Evolutionary conservation across 345 rosid species (phyloP).

Genomic region (Lumnitzera racemosa): DNA sequence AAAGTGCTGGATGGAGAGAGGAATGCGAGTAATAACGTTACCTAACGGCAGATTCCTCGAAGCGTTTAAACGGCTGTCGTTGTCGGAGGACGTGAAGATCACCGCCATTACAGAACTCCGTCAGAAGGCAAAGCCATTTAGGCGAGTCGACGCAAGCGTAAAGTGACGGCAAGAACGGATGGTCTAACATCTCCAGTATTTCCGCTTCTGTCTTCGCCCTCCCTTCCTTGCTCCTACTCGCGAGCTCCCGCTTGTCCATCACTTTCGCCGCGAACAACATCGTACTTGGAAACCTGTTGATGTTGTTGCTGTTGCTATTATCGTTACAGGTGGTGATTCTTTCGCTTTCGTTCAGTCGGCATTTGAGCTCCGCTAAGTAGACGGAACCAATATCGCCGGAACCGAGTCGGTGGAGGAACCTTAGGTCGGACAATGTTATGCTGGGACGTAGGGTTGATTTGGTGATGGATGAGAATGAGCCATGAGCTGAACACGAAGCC

Average conservation of each 20-base stretch:
- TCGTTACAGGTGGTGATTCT: constrained; percentile 6
- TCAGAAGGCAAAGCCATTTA: constrained; percentile 76
- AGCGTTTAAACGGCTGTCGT: constrained; percentile 64
- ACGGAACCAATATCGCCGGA: constrained; percentile 95
- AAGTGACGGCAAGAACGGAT: constrained; percentile 81
- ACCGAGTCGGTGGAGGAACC: constrained; percentile 76
- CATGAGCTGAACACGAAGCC: constrained; percentile 47
- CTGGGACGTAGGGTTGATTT: constrained; percentile 12
- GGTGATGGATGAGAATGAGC: constrained; percentile 46
- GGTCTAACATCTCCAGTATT: constrained; percentile 73
- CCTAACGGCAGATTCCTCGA: constrained; percentile 88
- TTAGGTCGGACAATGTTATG: constrained; percentile 67
- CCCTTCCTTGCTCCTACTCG: constrained; percentile 67
- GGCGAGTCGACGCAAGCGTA: constrained; percentile 66
- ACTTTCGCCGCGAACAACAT: constrained; percentile 64
- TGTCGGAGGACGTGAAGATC: constrained; percentile 98
- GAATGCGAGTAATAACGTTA: constrained; percentile 15
- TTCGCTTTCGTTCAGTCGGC: constrained; percentile 4
- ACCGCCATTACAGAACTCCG: constrained; percentile 96
- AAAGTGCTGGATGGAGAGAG: not conserved
- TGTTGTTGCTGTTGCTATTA: not conserved
- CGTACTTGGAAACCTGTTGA: not conserved
- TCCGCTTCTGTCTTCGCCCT: constrained; percentile 82
- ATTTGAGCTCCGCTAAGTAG: constrained; percentile 64
- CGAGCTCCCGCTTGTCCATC: constrained; percentile 91